A percentile compares a stretch with the other conserved stretches of the same genome.
Evolutionary conservation across 1,284 basidiomycete species (phyloP).

Genomic region (Ceratobasidium sp.): DNA sequence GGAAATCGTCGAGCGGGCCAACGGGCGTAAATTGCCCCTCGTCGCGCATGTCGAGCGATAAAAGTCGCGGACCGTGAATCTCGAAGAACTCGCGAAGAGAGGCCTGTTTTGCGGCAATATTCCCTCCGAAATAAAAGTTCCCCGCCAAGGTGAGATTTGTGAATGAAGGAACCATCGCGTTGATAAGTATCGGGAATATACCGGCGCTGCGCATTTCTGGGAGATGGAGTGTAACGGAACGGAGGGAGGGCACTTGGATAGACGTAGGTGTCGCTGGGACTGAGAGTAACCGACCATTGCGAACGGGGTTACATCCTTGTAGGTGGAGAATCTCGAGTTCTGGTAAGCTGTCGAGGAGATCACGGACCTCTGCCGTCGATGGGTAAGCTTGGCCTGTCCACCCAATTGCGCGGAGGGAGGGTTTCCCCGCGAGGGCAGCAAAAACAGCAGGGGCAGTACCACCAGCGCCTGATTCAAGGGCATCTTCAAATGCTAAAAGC

Average conservation of each 20-base stretch:
- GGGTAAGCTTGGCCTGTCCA: constrained; percentile 35
- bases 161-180: constrained; percentile 15
- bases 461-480: constrained; percentile 22
- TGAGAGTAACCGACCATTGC: not conserved
- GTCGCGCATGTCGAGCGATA: constrained; percentile 33
- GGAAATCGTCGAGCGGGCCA: constrained; percentile 25
- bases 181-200: constrained; percentile 20
- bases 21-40: constrained; percentile 26
- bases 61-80: constrained; percentile 27
- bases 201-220: constrained; percentile 34
- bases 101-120: constrained; percentile 26
- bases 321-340: constrained; percentile 34
- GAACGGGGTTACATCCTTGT: constrained; percentile 29
- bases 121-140: constrained; percentile 34
- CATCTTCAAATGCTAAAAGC: constrained; percentile 21
- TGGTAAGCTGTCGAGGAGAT: constrained; percentile 9
- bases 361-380: constrained; percentile 22
- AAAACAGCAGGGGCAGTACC: not conserved
- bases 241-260: not conserved
- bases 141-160: constrained; percentile 19
- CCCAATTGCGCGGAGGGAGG: constrained; percentile 27
- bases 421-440: constrained; percentile 7
- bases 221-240: constrained; percentile 21
- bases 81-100: constrained; percentile 36
- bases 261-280: constrained; percentile 18